These are phyloP conservation scores for Polytrichum commune DNA, from an alignment of 225 moss, liverwort and hornwort species.

Conservation along the genomic window DNA sequence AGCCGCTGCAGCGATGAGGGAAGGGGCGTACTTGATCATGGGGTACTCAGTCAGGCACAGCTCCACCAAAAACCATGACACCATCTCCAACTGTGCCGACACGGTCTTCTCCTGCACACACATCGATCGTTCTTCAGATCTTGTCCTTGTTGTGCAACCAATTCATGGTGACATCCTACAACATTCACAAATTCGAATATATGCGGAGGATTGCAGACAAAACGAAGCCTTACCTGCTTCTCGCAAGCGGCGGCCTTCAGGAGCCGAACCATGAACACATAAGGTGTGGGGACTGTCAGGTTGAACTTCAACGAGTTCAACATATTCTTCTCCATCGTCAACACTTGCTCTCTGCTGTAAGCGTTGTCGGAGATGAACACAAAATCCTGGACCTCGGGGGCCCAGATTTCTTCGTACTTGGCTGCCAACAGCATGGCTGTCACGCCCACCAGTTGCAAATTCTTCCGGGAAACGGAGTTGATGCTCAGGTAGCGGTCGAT, in stretches of 20 bases:
- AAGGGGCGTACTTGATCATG: constrained; percentile 77
- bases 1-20: constrained; percentile 75
- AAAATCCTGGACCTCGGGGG: constrained; percentile 84
- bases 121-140: not conserved
- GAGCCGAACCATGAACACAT: constrained; percentile 85
- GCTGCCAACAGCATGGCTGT: constrained; percentile 96
- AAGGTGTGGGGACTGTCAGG: constrained; percentile 90
- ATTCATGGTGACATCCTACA: too few relatives aligned
- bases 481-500: constrained; percentile 79
- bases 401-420: constrained; percentile 95
- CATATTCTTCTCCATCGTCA: constrained; percentile 95
- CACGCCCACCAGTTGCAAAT: constrained; percentile 83
- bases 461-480: constrained; percentile 72
- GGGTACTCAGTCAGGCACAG: constrained; percentile 81
- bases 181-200: too few relatives aligned
- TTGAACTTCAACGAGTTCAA: constrained; percentile 87
- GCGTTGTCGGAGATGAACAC: constrained; percentile 95
- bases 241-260: constrained; percentile 81
- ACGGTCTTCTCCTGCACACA: constrained; percentile 18
- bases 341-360: constrained; percentile 67
- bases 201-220: too few relatives aligned
- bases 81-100: constrained; percentile 46
- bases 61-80: constrained; percentile 80
- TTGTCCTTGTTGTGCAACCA: too few relatives aligned
- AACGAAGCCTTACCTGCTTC: constrained; percentile 35